Evolutionary conservation across 2,329 filamentous ascomycete species (phyloP), one percentile per base, ranked within the genome.

Genomic region (Fusarium torreyae): DNA sequence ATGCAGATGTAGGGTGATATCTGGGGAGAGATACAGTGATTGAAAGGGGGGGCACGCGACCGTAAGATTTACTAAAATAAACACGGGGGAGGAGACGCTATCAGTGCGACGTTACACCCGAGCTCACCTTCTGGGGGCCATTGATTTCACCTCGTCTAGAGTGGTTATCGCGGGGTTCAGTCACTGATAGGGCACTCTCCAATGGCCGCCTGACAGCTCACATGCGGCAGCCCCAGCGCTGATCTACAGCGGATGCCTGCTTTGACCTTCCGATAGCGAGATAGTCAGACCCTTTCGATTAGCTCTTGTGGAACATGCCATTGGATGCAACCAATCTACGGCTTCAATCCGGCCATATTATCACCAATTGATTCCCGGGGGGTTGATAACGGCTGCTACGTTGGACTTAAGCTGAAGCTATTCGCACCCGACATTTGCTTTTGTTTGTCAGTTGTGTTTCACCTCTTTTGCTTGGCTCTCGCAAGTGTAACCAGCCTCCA

Each of bases 321-420:
- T 31, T 31, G 28, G 28, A 31, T 66, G 63, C 55, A 66, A 66
- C 26, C 63, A 66, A 38, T 46, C 60, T 57, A 51, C 62, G 62
- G 62, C 60, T 52, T 9, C 62, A 65, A 65, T 65, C 60, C 62
- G 62, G 62, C 42, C 60, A 65, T 65, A 31, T 64, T 65, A 65
- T 65, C 53, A 51, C 62, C 60, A 65, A 65, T 65, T 44, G 31
- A 20, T 44, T 28, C 39, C 13, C 6, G 7, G 20, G 18, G 10
- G 39, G 17, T 26, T 26, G 60, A 65, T 65, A 59, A 59, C 62
- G 60, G 52, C 34, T 65, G 60, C 31, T 43, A 44, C 61, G 60
- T 64, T 64, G 44, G 31, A 14, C 31, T 36, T 28, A 31, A 38
- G 34, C 7, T 59, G 57, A 65, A 65, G 62, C 40, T 66, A 65